Conservation (phyloP, 2,329 filamentous ascomycete genomes). For the Scolecobasidium constrictum region DNA sequence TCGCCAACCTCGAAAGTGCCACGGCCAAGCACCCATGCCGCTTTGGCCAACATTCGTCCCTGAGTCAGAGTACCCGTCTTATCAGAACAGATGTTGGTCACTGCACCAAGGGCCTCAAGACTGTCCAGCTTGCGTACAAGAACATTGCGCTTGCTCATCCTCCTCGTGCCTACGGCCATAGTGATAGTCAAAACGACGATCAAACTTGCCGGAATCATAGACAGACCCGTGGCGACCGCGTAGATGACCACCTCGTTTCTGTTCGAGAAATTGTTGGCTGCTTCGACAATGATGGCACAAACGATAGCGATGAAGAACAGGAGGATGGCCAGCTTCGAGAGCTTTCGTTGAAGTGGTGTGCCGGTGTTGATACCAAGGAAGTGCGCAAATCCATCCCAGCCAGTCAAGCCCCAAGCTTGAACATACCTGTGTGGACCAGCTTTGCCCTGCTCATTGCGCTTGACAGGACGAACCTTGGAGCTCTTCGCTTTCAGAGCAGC, state of each 20-base stretch:
- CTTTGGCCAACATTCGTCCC: slow-evolving; percentile 28
- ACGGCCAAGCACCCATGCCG: slow-evolving; percentile 36
- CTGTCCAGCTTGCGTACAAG: slow-evolving; percentile 27
- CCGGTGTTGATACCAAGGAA: slow-evolving; percentile 52
- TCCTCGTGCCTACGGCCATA: slow-evolving; percentile 37
- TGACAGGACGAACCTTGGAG: slow-evolving; percentile 11
- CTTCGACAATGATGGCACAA: slow-evolving; percentile 58
- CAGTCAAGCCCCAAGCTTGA: neutral
- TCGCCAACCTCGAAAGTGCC: no score
- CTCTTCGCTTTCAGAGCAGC: slow-evolving; percentile 27
- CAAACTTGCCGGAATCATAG: slow-evolving; percentile 39
- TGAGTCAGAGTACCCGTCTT: slow-evolving; percentile 30
- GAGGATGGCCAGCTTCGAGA: slow-evolving; percentile 73
- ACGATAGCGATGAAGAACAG: slow-evolving; percentile 66
- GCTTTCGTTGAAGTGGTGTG: slow-evolving; percentile 73
- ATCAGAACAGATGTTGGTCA: slow-evolving; percentile 29
- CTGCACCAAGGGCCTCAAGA: slow-evolving; percentile 28
- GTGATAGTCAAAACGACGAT: slow-evolving; percentile 59
- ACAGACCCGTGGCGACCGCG: slow-evolving; percentile 35
- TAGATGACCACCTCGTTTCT: slow-evolving; percentile 35
- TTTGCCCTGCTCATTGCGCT: slow-evolving; percentile 9
- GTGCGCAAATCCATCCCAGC: neutral
- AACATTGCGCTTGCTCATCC: slow-evolving; percentile 29
- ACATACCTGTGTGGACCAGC: neutral
- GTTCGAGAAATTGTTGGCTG: slow-evolving; percentile 41